Percentiles rank a stretch among this genome's conserved stretches.
Conservation (phyloP, 805 yeast species). For the Suhomyces sp. region DNA sequence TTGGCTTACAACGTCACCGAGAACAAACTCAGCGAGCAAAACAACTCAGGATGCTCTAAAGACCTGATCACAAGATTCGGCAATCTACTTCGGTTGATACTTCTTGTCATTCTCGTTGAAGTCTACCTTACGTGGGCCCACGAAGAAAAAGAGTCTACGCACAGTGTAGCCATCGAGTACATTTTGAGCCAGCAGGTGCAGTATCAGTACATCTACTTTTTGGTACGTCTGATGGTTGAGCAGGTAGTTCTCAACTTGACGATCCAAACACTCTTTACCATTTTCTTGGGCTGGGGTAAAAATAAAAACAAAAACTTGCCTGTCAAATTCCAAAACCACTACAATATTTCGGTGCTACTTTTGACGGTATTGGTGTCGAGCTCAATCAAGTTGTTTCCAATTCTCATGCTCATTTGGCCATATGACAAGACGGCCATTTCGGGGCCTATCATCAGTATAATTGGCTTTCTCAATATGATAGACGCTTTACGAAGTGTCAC, state of each 20-base stretch:
- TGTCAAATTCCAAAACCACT: slow-evolving; percentile 30
- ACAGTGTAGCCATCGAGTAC: slow-evolving; percentile 20
- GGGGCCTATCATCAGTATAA: slow-evolving; percentile 54
- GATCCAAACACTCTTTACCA: slow-evolving; percentile 26
- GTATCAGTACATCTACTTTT: slow-evolving; percentile 56
- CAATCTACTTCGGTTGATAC: slow-evolving; percentile 43
- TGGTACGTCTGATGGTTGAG: slow-evolving; percentile 49
- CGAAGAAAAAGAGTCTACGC: slow-evolving; percentile 59
- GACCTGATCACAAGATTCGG: slow-evolving; percentile 16
- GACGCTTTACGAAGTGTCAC: slow-evolving; percentile 49
- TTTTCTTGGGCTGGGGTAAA: slow-evolving; percentile 20
- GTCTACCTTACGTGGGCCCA: slow-evolving; percentile 91
- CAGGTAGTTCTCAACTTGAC: slow-evolving; percentile 39
- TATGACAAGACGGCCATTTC: slow-evolving; percentile 74
- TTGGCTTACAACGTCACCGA: slow-evolving; percentile 69
- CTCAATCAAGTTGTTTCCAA: slow-evolving; percentile 80
- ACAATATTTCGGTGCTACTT: slow-evolving; percentile 47
- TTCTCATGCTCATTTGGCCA: slow-evolving; percentile 94
- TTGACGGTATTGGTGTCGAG: slow-evolving; percentile 73
- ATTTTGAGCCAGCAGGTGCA: slow-evolving; percentile 36
- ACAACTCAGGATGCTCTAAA: background rate
- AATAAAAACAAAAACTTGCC: slow-evolving; percentile 15
- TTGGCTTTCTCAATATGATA: slow-evolving; percentile 59
- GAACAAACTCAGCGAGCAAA: slow-evolving; percentile 14
- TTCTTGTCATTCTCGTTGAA: slow-evolving; percentile 74